phyloP scores from a whole-genome alignment of 768 basidiomycete species.

The Dioszegia aurantiaca region DNA sequence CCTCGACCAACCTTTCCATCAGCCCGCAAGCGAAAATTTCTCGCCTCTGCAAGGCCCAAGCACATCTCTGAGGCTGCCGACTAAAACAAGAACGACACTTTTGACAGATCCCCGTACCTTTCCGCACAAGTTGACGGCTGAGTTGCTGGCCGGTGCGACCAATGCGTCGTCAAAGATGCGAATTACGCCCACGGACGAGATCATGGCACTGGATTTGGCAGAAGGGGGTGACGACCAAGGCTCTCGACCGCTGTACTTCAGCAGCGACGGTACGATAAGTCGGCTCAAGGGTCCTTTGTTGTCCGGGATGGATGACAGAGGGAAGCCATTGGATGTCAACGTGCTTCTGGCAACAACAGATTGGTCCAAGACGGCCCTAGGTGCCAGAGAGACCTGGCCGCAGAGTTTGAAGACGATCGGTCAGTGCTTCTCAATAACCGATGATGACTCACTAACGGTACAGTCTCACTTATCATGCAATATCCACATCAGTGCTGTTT shows the following conservation, averaged over 20 bases:
- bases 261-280: constrained; percentile 33
- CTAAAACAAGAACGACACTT: too few relatives aligned
- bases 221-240: neutral
- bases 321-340: constrained; percentile 29
- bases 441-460: neutral
- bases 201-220: constrained; percentile 21
- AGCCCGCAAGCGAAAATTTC: too few relatives aligned
- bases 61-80: too few relatives aligned
- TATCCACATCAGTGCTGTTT: constrained; percentile 46
- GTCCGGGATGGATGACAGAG: constrained; percentile 3
- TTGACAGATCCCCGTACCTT: neutral
- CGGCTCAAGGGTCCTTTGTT: neutral
- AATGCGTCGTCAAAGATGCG: neutral
- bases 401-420: constrained; percentile 42
- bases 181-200: constrained; percentile 25
- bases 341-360: constrained; percentile 40
- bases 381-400: constrained; percentile 41
- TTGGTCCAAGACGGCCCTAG: constrained; percentile 45
- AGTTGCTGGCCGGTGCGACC: neutral
- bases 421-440: constrained; percentile 10
- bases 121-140: neutral
- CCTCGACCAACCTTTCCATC: too few relatives aligned
- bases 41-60: too few relatives aligned
- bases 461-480: constrained; percentile 32
- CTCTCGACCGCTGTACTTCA: constrained; percentile 27